Percentiles rank a stretch among this genome's conserved stretches.
Conservation (phyloP, 345 rosid genomes). For the Sonneratia alba region DNA sequence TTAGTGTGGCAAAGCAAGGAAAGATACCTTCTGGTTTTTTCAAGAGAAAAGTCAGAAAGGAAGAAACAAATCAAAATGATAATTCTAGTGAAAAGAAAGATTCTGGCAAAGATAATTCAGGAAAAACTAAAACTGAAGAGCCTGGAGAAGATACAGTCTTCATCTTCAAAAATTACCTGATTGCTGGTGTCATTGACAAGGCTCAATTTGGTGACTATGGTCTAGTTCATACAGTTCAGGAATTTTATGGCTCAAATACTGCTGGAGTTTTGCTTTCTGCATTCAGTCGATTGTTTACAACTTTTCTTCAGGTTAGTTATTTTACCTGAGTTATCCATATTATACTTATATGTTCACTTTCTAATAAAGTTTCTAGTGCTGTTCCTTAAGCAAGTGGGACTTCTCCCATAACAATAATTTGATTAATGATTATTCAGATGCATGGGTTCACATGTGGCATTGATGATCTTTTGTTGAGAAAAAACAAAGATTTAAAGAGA, state of each 20-base stretch:
- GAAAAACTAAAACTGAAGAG: slow-evolving; percentile 16
- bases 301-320: slow-evolving; percentile 68
- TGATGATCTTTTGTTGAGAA: slow-evolving; percentile 76
- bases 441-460: slow-evolving; percentile 99
- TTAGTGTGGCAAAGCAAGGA: slow-evolving; percentile 66
- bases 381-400: not conserved
- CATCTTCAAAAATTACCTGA: slow-evolving; percentile 53
- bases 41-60: slow-evolving; percentile 26
- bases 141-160: slow-evolving; percentile 64
- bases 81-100: slow-evolving; percentile 9
- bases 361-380: not conserved
- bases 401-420: slow-evolving; percentile 10
- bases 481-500: slow-evolving; percentile 58
- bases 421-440: slow-evolving; percentile 45
- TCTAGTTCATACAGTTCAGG: slow-evolving; percentile 89
- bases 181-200: slow-evolving; percentile 93
- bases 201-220: slow-evolving; percentile 97
- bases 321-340: not conserved
- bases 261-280: slow-evolving; percentile 84
- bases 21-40: slow-evolving; percentile 75
- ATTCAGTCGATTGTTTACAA: slow-evolving; percentile 81
- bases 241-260: slow-evolving; percentile 77
- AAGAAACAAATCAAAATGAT: not conserved
- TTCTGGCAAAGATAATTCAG: slow-evolving; percentile 3
- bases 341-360: not conserved